phyloP scores from a whole-genome alignment of 345 rosid genomes.

The Gossypium raimondii region DNA sequence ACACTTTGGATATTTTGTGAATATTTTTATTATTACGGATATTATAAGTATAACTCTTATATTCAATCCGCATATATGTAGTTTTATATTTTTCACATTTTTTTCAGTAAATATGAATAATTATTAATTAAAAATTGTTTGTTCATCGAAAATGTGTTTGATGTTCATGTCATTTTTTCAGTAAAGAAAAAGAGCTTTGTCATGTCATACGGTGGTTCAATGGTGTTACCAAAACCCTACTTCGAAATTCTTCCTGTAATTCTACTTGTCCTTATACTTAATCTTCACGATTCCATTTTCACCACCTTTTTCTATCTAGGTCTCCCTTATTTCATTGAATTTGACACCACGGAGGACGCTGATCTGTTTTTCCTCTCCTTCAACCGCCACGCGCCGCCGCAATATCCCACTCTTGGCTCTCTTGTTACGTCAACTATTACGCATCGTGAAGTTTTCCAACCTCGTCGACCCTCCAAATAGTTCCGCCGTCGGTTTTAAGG shows the following conservation, averaged over 20 bases:
- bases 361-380: neutral
- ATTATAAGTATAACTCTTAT: no score
- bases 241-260: constrained; percentile 64
- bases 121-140: no score
- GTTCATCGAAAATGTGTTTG: no score
- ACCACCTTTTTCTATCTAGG: constrained; percentile 45
- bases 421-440: constrained; percentile 52
- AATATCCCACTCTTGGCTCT: constrained; percentile 36
- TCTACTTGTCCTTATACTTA: constrained; percentile 51
- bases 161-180: no score
- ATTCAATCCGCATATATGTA: no score
- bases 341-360: constrained; percentile 32
- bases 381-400: constrained; percentile 11
- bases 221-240: constrained; percentile 84
- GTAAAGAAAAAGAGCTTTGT: no score
- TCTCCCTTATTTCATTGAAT: constrained; percentile 62
- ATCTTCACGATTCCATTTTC: constrained; percentile 40
- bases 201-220: constrained; percentile 3
- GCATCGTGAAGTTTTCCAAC: constrained; percentile 49
- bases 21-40: no score
- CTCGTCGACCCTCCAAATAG: neutral
- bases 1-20: no score
- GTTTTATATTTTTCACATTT: no score
- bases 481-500: neutral
- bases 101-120: no score